These are phyloP conservation scores for Phalaenopsis hybrid DNA, from an alignment of 116 monocot genomes.

Conservation along the genomic window DNA sequence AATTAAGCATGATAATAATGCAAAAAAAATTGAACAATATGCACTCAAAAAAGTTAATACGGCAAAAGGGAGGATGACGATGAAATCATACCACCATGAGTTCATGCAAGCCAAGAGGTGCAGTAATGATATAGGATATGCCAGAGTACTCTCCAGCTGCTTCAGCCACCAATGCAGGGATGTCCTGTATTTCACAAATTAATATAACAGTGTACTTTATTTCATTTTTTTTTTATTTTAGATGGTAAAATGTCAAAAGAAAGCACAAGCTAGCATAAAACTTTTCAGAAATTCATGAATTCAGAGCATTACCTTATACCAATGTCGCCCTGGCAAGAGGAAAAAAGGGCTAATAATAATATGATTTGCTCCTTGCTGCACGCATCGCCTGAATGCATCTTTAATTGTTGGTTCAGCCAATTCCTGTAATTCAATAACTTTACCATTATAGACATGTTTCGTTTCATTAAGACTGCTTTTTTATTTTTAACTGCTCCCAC, in stretches of 20 bases:
- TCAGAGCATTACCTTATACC: constrained; percentile 46
- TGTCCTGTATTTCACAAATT: constrained; percentile 44
- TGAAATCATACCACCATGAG: constrained; percentile 67
- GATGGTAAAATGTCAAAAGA: background rate
- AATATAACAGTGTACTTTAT: background rate
- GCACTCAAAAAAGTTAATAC: background rate
- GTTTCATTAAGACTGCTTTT: background rate
- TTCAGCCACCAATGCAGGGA: constrained; percentile 73
- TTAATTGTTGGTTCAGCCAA: constrained; percentile 78
- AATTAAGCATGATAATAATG: background rate
- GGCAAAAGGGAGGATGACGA: background rate
- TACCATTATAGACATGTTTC: background rate
- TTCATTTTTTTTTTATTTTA: background rate
- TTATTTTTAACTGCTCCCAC: background rate
- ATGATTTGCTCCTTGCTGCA: constrained; percentile 61
- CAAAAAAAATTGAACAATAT: background rate
- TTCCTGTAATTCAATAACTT: constrained; percentile 34
- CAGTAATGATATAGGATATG: constrained; percentile 73
- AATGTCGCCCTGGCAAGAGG: constrained; percentile 83
- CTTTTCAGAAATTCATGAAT: background rate
- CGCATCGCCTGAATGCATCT: constrained; percentile 73
- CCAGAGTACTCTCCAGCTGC: constrained; percentile 66
- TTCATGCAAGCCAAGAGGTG: constrained; percentile 90
- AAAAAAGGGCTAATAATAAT: constrained; percentile 91
- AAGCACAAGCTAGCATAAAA: background rate